Base-by-base conservation (phyloP, 257 asterid genomes). In the Scutellaria minor region DNA sequence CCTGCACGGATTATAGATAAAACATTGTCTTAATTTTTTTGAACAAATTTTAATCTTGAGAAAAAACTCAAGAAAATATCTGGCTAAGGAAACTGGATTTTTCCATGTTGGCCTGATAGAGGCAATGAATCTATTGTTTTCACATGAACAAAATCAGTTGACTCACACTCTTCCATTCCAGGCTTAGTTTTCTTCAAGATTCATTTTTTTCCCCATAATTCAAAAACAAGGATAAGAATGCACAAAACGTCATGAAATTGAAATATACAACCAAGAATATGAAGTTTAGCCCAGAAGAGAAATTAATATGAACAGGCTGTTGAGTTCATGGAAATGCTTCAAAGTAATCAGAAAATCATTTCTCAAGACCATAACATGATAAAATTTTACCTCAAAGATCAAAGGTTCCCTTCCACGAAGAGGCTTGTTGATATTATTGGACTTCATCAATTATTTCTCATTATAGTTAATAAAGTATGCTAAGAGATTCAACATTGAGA, bases 341-440 rank as follows among this genome's bases (percentile, higher is more conserved):
- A 27, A 41, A n/a, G n/a, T 62, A 24, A 72, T 65, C 51, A 55
- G 22, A 47, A 66, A 18, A 31, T 22, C 51, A n/a, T 65, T 57
- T 24, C 22, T 12, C 5, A 51, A 57, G 45, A 53, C 22, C 12
- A 42, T 1, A 35, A 39, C 31, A 18, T 7, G 9, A 24, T 10
- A 57, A 24, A 57, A 57, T 48, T 31, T 2, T 78, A 78, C 82
- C 82, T 78, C 22, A 72, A 50, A 55, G 70, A 57, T 48, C 10
- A 52, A 65, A 7, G 4, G 20, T 61, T 69, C 27, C n/a, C 54
- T 14, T 37, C 70, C 64, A 12, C 39, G 11, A n/a, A 55, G 35
- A 47, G 65, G 40, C 54, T 55, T 73, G 8, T 14, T 66, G 74
- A 11, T 15, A 47, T 37, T 10, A 61, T 48, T 35, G 35, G 6